These are phyloP conservation scores for Solanum virginianum DNA, from an alignment of 257 asterid species.

Conservation along the genomic window DNA sequence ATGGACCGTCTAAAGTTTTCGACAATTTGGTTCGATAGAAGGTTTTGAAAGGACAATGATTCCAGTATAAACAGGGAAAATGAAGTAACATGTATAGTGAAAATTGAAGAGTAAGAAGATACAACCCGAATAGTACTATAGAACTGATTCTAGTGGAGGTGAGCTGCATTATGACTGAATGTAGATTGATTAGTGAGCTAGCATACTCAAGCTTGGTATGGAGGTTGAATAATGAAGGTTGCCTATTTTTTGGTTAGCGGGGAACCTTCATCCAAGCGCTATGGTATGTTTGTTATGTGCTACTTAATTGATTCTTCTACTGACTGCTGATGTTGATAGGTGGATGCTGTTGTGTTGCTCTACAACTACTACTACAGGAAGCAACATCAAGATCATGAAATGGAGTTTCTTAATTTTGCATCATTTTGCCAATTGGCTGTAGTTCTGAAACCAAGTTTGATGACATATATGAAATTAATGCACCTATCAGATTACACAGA, in stretches of 20 bases:
- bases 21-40: background rate
- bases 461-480: constrained; percentile 15
- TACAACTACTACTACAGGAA: constrained; percentile 17
- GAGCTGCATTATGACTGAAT: background rate
- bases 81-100: background rate
- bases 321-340: constrained; percentile 1
- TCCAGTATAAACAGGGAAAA: background rate
- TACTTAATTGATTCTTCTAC: background rate
- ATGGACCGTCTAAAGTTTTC: background rate
- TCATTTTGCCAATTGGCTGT: constrained; percentile 17
- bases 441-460: constrained; percentile 9
- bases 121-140: background rate
- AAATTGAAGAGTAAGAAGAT: background rate
- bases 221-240: background rate
- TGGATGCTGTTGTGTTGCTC: constrained; percentile 19
- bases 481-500: constrained; percentile 2
- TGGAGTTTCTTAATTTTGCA: constrained; percentile 1
- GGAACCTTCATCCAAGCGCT: background rate
- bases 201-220: background rate
- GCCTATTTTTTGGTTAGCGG: background rate
- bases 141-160: background rate
- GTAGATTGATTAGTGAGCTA: background rate
- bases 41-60: background rate
- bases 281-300: background rate
- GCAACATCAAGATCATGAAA: background rate